Conservation (phyloP, 2,329 filamentous ascomycete species). For the Fusarium beomiforme region DNA sequence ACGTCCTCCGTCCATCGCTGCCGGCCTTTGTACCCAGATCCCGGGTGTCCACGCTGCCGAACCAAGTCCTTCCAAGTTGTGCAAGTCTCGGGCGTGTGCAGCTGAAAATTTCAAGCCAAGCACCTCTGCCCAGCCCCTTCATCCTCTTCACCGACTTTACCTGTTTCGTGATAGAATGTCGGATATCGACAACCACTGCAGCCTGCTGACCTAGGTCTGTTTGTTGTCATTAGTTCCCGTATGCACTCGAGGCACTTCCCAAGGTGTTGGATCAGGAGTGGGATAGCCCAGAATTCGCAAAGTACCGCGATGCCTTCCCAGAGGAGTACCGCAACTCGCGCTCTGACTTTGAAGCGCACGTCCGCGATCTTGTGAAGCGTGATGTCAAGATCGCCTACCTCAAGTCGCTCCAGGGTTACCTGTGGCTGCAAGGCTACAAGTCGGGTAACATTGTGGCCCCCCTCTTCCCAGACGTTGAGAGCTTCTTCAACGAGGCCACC, state of each 20-base stretch:
- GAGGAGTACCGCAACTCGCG: slow-evolving; percentile 68
- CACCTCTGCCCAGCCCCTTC: slow-evolving; percentile 21
- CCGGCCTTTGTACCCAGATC: slow-evolving; percentile 25
- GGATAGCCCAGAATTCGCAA: slow-evolving; percentile 70
- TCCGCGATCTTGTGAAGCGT: slow-evolving; percentile 73
- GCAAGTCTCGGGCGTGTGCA: slow-evolving; percentile 35
- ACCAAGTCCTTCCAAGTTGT: slow-evolving; percentile 31
- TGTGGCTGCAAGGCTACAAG: slow-evolving; percentile 80
- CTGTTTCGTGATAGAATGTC: slow-evolving; percentile 12
- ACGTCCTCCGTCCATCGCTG: slow-evolving; percentile 22
- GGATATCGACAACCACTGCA: slow-evolving; percentile 24
- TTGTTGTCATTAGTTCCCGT: slow-evolving; percentile 71
- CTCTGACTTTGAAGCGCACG: slow-evolving; percentile 70
- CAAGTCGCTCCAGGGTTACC: slow-evolving; percentile 81
- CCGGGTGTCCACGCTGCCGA: slow-evolving; percentile 23
- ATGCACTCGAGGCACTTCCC: slow-evolving; percentile 74
- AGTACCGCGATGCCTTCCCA: slow-evolving; percentile 78
- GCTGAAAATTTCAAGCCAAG: slow-evolving; percentile 15
- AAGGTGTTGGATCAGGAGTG: slow-evolving; percentile 72
- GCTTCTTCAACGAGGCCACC: slow-evolving; percentile 69
- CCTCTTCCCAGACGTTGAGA: slow-evolving; percentile 78
- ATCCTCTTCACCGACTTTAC: slow-evolving; percentile 42
- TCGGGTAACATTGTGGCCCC: slow-evolving; percentile 76
- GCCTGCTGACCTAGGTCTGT: slow-evolving; percentile 27
- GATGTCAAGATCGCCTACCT: slow-evolving; percentile 82